Evolutionary conservation across 768 basidiomycete species (phyloP).

Genomic region (Phlegmacium glaucopus): DNA sequence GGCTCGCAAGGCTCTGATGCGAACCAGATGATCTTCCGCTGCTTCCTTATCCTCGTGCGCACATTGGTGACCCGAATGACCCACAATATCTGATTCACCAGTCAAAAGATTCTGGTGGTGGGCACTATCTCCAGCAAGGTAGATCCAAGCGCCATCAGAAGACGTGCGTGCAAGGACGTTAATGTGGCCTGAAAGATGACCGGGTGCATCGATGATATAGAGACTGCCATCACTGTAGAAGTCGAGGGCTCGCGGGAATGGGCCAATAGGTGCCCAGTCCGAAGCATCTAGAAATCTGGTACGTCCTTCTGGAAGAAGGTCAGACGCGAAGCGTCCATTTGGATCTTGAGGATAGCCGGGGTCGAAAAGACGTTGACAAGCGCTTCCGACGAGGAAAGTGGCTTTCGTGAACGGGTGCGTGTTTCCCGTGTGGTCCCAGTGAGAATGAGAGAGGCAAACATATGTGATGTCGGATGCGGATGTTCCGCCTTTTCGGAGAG

Average conservation of each 20-base stretch:
- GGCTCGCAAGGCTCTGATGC: constrained; percentile 35
- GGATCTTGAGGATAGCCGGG: constrained; percentile 42
- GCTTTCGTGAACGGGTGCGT: constrained; percentile 41
- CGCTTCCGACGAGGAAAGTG: constrained; percentile 46
- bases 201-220: constrained; percentile 55
- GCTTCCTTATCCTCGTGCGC: constrained; percentile 40
- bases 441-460: constrained; percentile 49
- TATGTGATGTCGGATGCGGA: constrained; percentile 39
- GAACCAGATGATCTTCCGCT: constrained; percentile 39
- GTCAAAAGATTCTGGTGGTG: constrained; percentile 52
- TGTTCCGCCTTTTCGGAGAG: constrained; percentile 47
- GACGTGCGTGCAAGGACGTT: constrained; percentile 54
- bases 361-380: constrained; percentile 29
- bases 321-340: constrained; percentile 24
- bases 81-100: constrained; percentile 36
- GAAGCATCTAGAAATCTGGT: constrained; percentile 32
- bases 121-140: constrained; percentile 52
- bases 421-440: constrained; percentile 55
- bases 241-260: constrained; percentile 50
- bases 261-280: constrained; percentile 41
- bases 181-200: constrained; percentile 54
- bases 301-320: constrained; percentile 35
- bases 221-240: constrained; percentile 56
- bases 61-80: constrained; percentile 31
- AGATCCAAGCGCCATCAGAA: constrained; percentile 50